These are phyloP conservation scores for Mycena crocata DNA, from an alignment of 768 basidiomycete species.

Conservation along the genomic window DNA sequence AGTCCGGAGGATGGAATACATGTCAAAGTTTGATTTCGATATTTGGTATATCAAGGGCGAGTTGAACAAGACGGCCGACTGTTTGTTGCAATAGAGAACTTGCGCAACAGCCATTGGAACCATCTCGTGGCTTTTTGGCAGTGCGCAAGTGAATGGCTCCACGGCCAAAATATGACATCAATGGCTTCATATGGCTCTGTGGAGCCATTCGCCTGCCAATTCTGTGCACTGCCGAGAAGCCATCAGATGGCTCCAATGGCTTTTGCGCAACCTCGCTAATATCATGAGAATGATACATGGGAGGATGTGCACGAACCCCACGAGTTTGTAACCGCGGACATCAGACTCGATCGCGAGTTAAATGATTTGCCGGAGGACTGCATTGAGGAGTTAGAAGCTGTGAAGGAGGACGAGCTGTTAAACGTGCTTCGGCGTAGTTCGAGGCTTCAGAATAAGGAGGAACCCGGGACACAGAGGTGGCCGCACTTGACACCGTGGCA, in stretches of 20 bases:
- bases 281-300: too few species aligned
- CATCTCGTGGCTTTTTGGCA: too few species aligned
- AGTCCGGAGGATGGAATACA: not conserved
- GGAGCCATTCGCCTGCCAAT: too few species aligned
- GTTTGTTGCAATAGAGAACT: not conserved
- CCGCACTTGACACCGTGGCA: not conserved
- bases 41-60: not conserved
- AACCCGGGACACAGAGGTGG: not conserved
- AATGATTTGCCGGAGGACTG: not conserved
- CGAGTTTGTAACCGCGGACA: not conserved
- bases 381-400: too few species aligned
- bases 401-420: not conserved
- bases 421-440: not conserved
- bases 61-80: not conserved
- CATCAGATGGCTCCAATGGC: too few species aligned
- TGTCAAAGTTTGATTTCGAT: not conserved
- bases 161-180: too few species aligned
- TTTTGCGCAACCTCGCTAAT: too few species aligned
- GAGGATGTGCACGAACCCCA: too few species aligned
- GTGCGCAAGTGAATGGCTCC: too few species aligned
- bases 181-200: too few species aligned
- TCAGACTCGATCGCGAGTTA: not conserved
- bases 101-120: not conserved
- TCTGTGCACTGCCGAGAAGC: too few species aligned
- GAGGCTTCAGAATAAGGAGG: not conserved